A percentile compares a stretch with the other conserved stretches of the same genome.
Conservation (phyloP, 2,329 filamentous ascomycete genomes). For the Phialophora macrospora region DNA sequence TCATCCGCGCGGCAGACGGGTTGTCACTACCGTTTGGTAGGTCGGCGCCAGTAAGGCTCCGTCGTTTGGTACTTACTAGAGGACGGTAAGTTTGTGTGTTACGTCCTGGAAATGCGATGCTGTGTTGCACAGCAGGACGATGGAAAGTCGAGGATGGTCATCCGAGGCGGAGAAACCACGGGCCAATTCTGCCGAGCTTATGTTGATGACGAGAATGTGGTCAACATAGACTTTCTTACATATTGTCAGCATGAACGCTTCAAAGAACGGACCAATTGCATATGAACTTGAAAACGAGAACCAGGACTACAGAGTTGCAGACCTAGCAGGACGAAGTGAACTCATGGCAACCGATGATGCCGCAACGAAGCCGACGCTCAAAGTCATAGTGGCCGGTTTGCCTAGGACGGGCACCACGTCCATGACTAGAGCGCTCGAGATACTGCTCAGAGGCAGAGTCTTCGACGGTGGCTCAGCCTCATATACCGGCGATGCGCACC, state of each 20-base stretch:
- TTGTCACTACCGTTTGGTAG: not conserved
- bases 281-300: not conserved
- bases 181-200: not conserved
- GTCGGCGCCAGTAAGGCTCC: not conserved
- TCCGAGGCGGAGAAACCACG: not conserved
- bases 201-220: not conserved
- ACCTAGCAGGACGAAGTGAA: not conserved
- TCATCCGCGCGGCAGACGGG: not conserved
- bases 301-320: not conserved
- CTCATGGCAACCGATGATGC: not conserved
- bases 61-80: not conserved
- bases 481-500: not conserved
- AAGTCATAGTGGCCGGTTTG: slow-evolving; percentile 15
- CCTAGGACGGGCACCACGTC: slow-evolving; percentile 18
- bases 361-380: not conserved
- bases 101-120: not conserved
- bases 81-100: not conserved
- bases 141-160: not conserved
- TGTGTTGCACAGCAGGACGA: not conserved
- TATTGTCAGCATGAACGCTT: not conserved
- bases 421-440: slow-evolving; percentile 18
- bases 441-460: slow-evolving; percentile 9
- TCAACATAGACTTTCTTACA: not conserved
- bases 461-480: slow-evolving; percentile 14
- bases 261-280: not conserved